Evolutionary conservation across 805 yeast species (phyloP).

Genomic region (Kodamaea neixiangensis): DNA sequence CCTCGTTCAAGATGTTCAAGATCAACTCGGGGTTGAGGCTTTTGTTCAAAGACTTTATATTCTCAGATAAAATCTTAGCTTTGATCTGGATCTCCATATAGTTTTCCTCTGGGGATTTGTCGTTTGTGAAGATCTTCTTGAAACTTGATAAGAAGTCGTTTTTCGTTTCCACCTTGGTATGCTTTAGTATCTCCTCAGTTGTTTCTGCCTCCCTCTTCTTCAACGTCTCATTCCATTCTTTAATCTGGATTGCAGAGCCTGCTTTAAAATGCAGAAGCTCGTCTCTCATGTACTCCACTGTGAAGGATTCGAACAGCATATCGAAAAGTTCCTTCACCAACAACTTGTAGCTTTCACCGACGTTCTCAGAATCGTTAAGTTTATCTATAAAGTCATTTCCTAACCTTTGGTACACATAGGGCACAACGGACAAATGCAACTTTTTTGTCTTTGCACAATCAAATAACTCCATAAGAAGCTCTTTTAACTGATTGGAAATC

Average conservation of each 20-base stretch:
- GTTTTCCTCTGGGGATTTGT: constrained; percentile 22
- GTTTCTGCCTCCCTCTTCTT: constrained; percentile 50
- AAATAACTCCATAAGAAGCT: constrained; percentile 29
- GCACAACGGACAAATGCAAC: constrained; percentile 39
- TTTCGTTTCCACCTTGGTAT: constrained; percentile 47
- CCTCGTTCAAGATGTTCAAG: constrained; percentile 66
- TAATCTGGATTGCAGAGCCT: constrained; percentile 25
- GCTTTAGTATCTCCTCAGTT: constrained; percentile 48
- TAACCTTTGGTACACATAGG: constrained; percentile 38
- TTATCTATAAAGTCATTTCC: constrained; percentile 25
- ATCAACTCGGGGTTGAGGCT: constrained; percentile 82
- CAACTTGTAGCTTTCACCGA: constrained; percentile 36
- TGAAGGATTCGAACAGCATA: constrained; percentile 42
- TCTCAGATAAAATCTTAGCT: constrained; percentile 72
- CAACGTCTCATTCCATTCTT: constrained; percentile 36
- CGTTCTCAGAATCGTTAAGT: constrained; percentile 32
- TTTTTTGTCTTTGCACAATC: constrained; percentile 28
- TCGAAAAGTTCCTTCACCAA: constrained; percentile 41
- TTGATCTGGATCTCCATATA: constrained; percentile 76
- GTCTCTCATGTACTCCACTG: constrained; percentile 41
- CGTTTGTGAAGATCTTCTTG: constrained; percentile 26
- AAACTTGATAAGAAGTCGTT: constrained; percentile 27
- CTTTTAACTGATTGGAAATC: constrained; percentile 40
- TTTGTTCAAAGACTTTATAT: constrained; percentile 72
- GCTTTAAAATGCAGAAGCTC: constrained; percentile 32